Percentiles rank a stretch among this genome's conserved stretches.
Conservation (phyloP, 2,329 filamentous ascomycete species). For the Pezicula carpinea region DNA sequence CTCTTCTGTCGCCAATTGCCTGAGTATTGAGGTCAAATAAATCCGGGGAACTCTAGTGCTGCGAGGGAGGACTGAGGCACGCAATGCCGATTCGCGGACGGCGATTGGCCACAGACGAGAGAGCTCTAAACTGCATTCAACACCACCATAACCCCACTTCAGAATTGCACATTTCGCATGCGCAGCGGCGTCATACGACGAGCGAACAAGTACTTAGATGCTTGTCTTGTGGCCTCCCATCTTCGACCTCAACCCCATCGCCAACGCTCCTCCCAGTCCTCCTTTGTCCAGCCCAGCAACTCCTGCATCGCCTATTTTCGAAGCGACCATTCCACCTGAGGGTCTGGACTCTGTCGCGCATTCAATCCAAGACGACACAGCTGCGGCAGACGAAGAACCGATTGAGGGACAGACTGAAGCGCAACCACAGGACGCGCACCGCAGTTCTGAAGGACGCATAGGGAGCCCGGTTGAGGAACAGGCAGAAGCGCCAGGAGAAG, state of each 20-base stretch:
- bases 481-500: too few species aligned
- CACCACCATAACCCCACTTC: not conserved
- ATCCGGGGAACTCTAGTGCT: conserved; percentile 20
- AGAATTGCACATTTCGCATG: not conserved
- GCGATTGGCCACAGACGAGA: not conserved
- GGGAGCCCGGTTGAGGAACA: too few species aligned
- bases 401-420: too few species aligned
- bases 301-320: not conserved
- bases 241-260: not conserved
- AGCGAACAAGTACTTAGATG: not conserved
- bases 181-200: not conserved
- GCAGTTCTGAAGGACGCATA: too few species aligned
- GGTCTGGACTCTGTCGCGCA: too few species aligned
- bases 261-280: not conserved
- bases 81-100: too few species aligned
- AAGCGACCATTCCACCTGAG: not conserved
- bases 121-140: not conserved
- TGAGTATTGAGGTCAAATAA: conserved; percentile 10
- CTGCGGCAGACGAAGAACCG: too few species aligned
- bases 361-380: too few species aligned
- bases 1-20: conserved; percentile 10
- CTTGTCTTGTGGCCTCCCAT: not conserved
- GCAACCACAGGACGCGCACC: too few species aligned
- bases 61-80: too few species aligned
- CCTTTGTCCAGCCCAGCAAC: not conserved